A percentile compares a stretch with the other conserved stretches of the same genome.
Evolutionary conservation across 2,329 filamentous ascomycete species (phyloP).

Genomic region (Emmonsiellopsis sp.): DNA sequence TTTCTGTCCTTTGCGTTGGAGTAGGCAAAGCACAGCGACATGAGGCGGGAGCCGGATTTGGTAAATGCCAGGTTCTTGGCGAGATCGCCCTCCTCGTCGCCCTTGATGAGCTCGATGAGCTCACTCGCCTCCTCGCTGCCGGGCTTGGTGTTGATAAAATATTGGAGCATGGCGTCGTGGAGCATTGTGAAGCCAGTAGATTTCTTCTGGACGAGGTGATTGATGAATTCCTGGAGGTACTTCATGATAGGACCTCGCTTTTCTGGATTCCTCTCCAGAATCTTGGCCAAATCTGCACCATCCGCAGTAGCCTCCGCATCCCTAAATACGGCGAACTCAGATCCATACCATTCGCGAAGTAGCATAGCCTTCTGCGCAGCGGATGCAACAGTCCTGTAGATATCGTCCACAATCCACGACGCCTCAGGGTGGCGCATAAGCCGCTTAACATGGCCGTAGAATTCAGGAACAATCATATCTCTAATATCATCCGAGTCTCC

Average conservation of each 20-base stretch:
- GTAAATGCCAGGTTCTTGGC: conserved; percentile 96
- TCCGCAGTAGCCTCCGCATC: conserved; percentile 41
- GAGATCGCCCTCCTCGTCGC: conserved; percentile 81
- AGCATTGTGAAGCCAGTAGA: conserved; percentile 95
- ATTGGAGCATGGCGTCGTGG: conserved; percentile 96
- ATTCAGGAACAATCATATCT: conserved; percentile 84
- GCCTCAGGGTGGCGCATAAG: conserved; percentile 94
- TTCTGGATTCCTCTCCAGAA: conserved; percentile 68
- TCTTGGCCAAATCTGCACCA: conserved; percentile 53
- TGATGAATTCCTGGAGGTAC: conserved; percentile 77
- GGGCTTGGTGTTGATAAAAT: conserved; percentile 70
- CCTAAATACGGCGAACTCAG: conserved; percentile 80
- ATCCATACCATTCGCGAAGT: conserved; percentile 90
- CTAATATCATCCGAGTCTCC: conserved; percentile 71
- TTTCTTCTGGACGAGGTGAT: conserved; percentile 90
- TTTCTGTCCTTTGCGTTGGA: conserved; percentile 90
- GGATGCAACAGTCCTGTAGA: conserved; percentile 82
- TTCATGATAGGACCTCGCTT: conserved; percentile 84
- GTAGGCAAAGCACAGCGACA: conserved; percentile 72
- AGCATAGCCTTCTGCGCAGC: conserved; percentile 76
- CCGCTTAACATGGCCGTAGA: conserved; percentile 86
- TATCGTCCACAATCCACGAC: conserved; percentile 95
- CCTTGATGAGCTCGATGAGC: conserved; percentile 83
- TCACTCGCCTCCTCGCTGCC: conserved; percentile 76
- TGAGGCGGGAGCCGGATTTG: conserved; percentile 71